Evolutionary conservation across 2,329 filamentous ascomycete genomes (phyloP).

Genomic region (Colletotrichum sp.): DNA sequence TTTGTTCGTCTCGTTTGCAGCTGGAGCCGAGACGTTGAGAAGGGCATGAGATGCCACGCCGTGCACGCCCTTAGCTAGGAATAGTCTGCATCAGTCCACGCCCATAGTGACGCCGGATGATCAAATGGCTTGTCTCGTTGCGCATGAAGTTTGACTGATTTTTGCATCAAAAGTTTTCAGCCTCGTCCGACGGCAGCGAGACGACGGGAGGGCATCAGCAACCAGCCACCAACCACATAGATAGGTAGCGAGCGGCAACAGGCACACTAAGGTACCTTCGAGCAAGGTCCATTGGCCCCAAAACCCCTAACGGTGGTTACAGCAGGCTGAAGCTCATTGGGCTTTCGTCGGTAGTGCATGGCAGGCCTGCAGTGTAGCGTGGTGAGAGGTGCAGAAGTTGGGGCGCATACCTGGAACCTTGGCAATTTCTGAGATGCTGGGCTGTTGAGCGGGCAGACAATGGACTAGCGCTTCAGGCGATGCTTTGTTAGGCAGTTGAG

Average conservation of each 20-base stretch:
- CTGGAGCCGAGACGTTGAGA: neutral
- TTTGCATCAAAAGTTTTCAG: neutral
- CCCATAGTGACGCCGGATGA: neutral
- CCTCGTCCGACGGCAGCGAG: neutral
- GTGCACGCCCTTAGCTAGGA: neutral
- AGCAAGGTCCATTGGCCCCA: neutral
- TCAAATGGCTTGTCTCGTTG: neutral
- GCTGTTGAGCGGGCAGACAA: neutral
- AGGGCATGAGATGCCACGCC: neutral
- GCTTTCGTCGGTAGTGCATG: neutral
- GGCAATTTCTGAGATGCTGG: neutral
- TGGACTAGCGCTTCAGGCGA: conserved; percentile 9
- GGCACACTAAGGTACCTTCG: neutral
- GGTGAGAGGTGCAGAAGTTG: neutral
- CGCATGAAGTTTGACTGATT: neutral
- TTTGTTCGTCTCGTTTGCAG: neutral
- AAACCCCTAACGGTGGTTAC: neutral
- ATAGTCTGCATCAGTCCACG: neutral
- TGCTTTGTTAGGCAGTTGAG: conserved; percentile 5
- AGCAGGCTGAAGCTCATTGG: neutral
- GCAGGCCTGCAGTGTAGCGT: neutral
- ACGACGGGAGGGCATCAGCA: neutral
- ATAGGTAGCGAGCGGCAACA: neutral
- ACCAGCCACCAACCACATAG: neutral
- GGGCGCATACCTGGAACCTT: neutral